Percentiles rank a stretch among this genome's conserved stretches.
These are phyloP conservation scores for Ustilago sp. DNA, from an alignment of 1,284 basidiomycete genomes.

Conservation along the genomic window DNA sequence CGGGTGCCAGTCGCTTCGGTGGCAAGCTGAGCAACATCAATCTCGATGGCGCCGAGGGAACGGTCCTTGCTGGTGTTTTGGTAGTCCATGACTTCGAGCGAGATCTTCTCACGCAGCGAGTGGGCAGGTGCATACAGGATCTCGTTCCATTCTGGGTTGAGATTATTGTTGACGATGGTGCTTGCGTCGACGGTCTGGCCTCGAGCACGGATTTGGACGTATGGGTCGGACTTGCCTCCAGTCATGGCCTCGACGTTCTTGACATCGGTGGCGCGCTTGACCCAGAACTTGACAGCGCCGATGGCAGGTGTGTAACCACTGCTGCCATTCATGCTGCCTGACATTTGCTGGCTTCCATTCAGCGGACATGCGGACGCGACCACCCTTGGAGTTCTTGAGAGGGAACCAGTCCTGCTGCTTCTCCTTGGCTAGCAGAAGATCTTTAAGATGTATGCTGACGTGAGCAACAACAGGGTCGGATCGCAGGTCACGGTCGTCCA, in stretches of 20 bases:
- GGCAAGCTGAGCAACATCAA: slow-evolving; percentile 79
- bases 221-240: slow-evolving; percentile 83
- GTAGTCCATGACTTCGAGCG: slow-evolving; percentile 91
- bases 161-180: slow-evolving; percentile 72
- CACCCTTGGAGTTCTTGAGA: slow-evolving; percentile 79
- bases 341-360: slow-evolving; percentile 96
- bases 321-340: slow-evolving; percentile 86
- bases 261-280: slow-evolving; percentile 89
- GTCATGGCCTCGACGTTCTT: slow-evolving; percentile 73
- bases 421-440: slow-evolving; percentile 79
- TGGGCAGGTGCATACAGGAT: slow-evolving; percentile 65
- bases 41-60: slow-evolving; percentile 84
- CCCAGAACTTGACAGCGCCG: slow-evolving; percentile 85
- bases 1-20: slow-evolving; percentile 72
- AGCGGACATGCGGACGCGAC: slow-evolving; percentile 83
- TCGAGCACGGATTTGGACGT: slow-evolving; percentile 77
- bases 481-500: slow-evolving; percentile 85
- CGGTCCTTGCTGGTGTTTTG: slow-evolving; percentile 76
- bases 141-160: slow-evolving; percentile 89
- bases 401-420: slow-evolving; percentile 92
- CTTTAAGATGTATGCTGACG: slow-evolving; percentile 81
- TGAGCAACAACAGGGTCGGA: slow-evolving; percentile 82
- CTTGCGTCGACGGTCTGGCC: slow-evolving; percentile 61
- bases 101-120: slow-evolving; percentile 72
- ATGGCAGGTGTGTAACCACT: slow-evolving; percentile 90